These are phyloP conservation scores for Capronia americana DNA, from an alignment of 2,329 filamentous ascomycete species.

Conservation along the genomic window DNA sequence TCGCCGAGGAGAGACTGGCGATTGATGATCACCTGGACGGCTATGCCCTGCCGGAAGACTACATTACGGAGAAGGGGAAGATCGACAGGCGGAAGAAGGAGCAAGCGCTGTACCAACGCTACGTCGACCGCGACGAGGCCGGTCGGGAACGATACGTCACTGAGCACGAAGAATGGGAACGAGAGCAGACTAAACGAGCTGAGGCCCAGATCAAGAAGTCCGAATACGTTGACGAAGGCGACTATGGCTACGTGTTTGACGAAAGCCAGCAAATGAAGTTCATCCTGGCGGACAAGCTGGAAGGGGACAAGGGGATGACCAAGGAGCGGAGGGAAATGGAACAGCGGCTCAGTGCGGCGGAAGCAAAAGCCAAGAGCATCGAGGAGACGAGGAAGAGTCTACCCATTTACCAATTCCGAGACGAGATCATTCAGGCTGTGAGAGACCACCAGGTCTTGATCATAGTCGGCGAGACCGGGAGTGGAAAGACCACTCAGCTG, in stretches of 20 bases:
- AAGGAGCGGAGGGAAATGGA: constrained; percentile 80
- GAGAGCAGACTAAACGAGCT: constrained; percentile 84
- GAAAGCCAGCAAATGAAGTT: constrained; percentile 87
- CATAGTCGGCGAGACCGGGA: constrained; percentile 92
- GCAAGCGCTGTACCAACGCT: constrained; percentile 86
- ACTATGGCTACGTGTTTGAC: constrained; percentile 94
- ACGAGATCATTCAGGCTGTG: constrained; percentile 86
- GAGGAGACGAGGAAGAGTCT: constrained; percentile 89
- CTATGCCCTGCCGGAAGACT: constrained; percentile 92
- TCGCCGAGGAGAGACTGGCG: constrained; percentile 81
- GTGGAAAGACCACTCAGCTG: constrained; percentile 93
- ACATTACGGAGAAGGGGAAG: constrained; percentile 91
- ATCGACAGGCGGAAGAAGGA: constrained; percentile 86
- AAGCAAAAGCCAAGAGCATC: constrained; percentile 85
- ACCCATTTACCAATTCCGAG: constrained; percentile 86
- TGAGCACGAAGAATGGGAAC: constrained; percentile 95
- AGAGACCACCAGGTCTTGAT: constrained; percentile 85
- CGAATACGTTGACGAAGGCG: constrained; percentile 76
- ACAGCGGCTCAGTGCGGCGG: constrained; percentile 83
- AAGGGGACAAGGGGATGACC: constrained; percentile 74
- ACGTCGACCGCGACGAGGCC: constrained; percentile 84
- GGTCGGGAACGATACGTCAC: constrained; percentile 89
- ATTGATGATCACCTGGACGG: constrained; percentile 94
- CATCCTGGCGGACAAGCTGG: constrained; percentile 73
- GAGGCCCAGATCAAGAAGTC: constrained; percentile 80